These are phyloP conservation scores for Camellia lanceoleosa DNA, from an alignment of 148 eudicot genomes.

Conservation along the genomic window DNA sequence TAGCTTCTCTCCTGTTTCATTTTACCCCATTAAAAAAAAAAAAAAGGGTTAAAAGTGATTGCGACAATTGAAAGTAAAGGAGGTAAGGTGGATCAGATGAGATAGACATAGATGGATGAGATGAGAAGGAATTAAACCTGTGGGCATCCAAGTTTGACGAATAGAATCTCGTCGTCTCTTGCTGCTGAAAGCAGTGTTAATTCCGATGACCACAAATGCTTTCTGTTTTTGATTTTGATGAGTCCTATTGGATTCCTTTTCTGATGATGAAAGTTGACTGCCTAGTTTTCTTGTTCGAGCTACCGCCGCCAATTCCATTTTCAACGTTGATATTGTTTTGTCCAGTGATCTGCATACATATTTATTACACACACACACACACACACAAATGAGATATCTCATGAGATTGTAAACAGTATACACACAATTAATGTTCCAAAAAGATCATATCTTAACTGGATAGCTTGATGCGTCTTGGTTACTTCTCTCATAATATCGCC, in stretches of 20 bases:
- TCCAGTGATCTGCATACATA: constrained; percentile 48
- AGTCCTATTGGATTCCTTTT: constrained; percentile 23
- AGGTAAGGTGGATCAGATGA: too few relatives aligned
- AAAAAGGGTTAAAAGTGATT: too few relatives aligned
- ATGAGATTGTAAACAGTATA: background rate
- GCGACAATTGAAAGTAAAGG: too few relatives aligned
- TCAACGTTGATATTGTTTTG: constrained; percentile 53
- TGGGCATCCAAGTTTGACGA: constrained; percentile 87
- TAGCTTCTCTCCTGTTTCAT: constrained; percentile 52
- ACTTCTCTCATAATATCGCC: constrained; percentile 59
- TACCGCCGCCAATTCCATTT: constrained; percentile 43
- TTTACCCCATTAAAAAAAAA: too few relatives aligned
- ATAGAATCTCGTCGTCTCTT: constrained; percentile 64
- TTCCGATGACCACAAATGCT: constrained; percentile 34
- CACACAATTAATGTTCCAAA: too few relatives aligned
- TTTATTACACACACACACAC: too few relatives aligned
- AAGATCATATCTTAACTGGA: constrained; percentile 40
- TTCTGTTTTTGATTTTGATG: constrained; percentile 17
- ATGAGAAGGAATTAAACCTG: constrained; percentile 29
- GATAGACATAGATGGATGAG: too few relatives aligned
- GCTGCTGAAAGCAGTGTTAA: constrained; percentile 82
- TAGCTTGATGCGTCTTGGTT: constrained; percentile 66
- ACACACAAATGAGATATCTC: background rate
- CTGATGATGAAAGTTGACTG: constrained; percentile 5
- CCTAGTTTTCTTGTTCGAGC: constrained; percentile 35